Base-by-base conservation (phyloP, 371 early-diverging fungal genomes). In the Mortierella sp. region DNA sequence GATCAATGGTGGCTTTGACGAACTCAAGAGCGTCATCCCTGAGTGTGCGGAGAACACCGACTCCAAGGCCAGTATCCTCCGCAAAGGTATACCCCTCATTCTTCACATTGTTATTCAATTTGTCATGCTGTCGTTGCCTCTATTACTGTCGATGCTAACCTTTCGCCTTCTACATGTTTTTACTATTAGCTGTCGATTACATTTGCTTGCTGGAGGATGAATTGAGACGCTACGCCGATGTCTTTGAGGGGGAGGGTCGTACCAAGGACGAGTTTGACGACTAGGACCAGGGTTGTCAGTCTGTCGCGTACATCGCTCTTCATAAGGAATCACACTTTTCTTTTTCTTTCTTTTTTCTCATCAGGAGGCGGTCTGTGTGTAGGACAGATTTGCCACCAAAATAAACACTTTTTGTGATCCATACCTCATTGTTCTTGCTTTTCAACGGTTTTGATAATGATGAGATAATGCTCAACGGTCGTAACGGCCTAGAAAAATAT, bases 1-100 rank as follows among this genome's bases (percentile, higher is more conserved):
- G 75, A 89, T 89, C n/a, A 89, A 89, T 58, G 86, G 75, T 7
- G 89, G 89, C 2, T 89, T 90, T 58, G 89, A 90, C 35, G 89
- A 88, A 56, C 72, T 89, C 41, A 88, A 82, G 72, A 82, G 80
- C 49, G 85, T 88, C 16, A 88, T 88, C 35, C 88, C 88, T 60
- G 84, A 83, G 80, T 80, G 80, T 46, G 80, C 80, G 8, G 71
- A 75, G 32, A 80, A 80, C 49, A 80, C 75, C 6, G 80, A 80
- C 43, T 80, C 80, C 32, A 80, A 80, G 72, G 80, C 80, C 3
- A 71, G 72, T 11, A 80, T 80, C 63, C 63, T 80, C 16, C 51
- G 80, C 27, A 80, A 80, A 71, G 80, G 75, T 29, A 70, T 55
- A 21, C 6, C 41, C 55, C 72, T 21, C 71, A 65, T 21, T 24